phyloP scores from a whole-genome alignment of 805 yeast species.

The Candida patagonica region DNA sequence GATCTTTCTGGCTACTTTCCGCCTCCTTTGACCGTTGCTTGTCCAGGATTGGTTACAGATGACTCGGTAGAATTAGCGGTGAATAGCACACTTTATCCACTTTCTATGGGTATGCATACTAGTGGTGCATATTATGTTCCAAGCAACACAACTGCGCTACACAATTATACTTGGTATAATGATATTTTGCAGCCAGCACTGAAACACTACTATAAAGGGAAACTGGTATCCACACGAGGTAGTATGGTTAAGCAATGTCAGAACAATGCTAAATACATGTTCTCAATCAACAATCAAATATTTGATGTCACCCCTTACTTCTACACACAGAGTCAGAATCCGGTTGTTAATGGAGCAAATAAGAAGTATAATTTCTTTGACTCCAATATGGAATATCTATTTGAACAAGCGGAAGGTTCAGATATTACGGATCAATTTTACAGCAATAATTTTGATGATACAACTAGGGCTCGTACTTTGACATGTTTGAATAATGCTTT shows the following conservation, averaged over 20 bases:
- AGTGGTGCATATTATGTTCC: slow-evolving; percentile 26
- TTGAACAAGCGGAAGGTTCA: slow-evolving; percentile 26
- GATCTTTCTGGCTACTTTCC: slow-evolving; percentile 33
- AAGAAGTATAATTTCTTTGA: slow-evolving; percentile 30
- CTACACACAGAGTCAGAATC: slow-evolving; percentile 23
- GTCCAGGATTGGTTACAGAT: slow-evolving; percentile 31
- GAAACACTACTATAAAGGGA: slow-evolving; percentile 29
- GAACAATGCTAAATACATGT: slow-evolving; percentile 23
- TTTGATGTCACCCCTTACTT: slow-evolving; percentile 33
- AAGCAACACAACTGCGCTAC: slow-evolving; percentile 25
- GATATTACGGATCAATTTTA: slow-evolving; percentile 28
- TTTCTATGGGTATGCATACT: slow-evolving; percentile 25
- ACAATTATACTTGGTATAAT: slow-evolving; percentile 30
- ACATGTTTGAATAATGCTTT: slow-evolving; percentile 31
- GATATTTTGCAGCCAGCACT: slow-evolving; percentile 29
- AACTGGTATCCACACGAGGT: slow-evolving; percentile 26
- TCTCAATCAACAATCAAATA: slow-evolving; percentile 27
- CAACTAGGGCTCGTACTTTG: slow-evolving; percentile 20
- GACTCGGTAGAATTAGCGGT: slow-evolving; percentile 20
- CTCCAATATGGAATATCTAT: slow-evolving; percentile 23
- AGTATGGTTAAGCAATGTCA: slow-evolving; percentile 19
- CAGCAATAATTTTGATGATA: slow-evolving; percentile 18
- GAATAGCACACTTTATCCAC: slow-evolving; percentile 25
- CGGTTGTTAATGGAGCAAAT: slow-evolving; percentile 14
- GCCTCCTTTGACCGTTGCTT: slow-evolving; percentile 32